A percentile compares a stretch with the other conserved stretches of the same genome.
Conservation (phyloP, 805 yeast species). For the Komagataella kurtzmanii region DNA sequence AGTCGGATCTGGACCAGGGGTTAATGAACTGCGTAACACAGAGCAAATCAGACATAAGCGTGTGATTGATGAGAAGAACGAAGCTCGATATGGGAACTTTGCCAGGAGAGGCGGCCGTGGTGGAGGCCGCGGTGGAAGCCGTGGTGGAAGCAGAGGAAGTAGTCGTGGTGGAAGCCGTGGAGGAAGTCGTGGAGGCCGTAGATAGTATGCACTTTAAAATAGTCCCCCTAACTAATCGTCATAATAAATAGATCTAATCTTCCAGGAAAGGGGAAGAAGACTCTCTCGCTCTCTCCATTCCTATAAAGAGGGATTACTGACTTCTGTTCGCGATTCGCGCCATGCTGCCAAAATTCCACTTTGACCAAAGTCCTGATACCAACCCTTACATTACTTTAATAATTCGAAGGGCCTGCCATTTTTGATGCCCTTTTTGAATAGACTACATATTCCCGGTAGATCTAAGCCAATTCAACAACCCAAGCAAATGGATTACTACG, state of each 20-base stretch:
- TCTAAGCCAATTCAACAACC: background rate
- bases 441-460: background rate
- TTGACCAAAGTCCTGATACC: background rate
- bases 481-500: background rate
- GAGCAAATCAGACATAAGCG: conserved; percentile 75
- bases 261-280: background rate
- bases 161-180: background rate
- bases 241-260: background rate
- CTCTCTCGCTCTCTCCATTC: background rate
- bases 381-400: background rate
- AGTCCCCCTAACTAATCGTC: background rate
- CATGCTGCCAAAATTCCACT: background rate
- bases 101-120: background rate
- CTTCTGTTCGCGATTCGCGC: background rate
- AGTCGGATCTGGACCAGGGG: conserved; percentile 37
- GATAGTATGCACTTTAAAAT: background rate
- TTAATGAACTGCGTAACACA: conserved; percentile 31
- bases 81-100: conserved; percentile 32
- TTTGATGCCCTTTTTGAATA: background rate
- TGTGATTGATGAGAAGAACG: conserved; percentile 51
- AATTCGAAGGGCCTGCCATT: background rate
- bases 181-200: background rate
- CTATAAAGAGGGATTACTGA: background rate
- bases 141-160: background rate
- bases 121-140: background rate